Evolutionary conservation across 352 stramenopile species (phyloP), one percentile per base, ranked within the genome.

Genomic region (Globisporangium alternatum): DNA sequence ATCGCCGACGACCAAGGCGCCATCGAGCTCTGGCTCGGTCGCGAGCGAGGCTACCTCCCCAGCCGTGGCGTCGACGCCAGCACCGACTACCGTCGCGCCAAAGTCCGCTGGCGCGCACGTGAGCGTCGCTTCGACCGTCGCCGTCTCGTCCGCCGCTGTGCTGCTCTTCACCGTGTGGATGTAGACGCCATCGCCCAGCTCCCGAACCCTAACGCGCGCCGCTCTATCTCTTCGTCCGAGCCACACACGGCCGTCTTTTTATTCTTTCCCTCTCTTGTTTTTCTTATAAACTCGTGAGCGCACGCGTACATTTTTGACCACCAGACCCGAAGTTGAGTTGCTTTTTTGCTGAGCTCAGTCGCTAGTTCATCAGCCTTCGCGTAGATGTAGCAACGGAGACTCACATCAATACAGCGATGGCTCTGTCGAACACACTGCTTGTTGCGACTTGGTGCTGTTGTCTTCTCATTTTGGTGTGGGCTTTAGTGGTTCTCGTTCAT

Each of bases 151-250:
- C 13, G 37, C 35, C 25, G 60, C 51, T 19, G 31, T 48, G 44
- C 57, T 63, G 57, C 57, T 63, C 28, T 52, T 47, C 57, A 31
- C 57, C 15, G 51, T 39, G 60, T 66, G 60, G 51, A 60, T 66
- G 49, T 66, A 57, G 47, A 28, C 25, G 48, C 48, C 12, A 21
- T 2, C 48, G 15, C 47, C 15, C 19, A 15, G 6, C 21, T 52
- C 13, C 45, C 22, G 21, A n/a, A 21, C 25, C 9, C 22, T 22
- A 54, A 55, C 48, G 28, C 48, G 25, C 48, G 48, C 48, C 25
- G 48, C 25, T 55, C 19, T 21, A 22, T 22, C 17, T 44, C 37
- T 13, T 52, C 21, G 6, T 53, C 21, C 22, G 5, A 15, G 9
- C 25, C 21, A 53, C 21, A 19, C 22, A 7, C 47, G 2, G 12